Evolutionary conservation across 495 filamentous ascomycete genomes (phyloP), one percentile per base, ranked within the genome.

Genomic region (Xylaria flabelliformis): DNA sequence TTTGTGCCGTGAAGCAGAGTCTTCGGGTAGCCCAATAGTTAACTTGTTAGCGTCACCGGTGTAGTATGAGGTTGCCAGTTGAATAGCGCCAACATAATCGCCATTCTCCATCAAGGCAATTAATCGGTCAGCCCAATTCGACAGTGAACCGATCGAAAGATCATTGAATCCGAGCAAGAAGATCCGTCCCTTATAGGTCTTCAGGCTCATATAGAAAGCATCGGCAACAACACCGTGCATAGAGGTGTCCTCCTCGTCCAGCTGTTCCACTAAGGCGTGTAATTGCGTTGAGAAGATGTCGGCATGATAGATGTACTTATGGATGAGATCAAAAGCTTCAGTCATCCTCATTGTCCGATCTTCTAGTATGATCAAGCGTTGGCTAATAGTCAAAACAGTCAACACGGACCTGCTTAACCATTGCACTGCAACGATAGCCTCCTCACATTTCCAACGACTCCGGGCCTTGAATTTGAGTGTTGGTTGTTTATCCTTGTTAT

Each of bases 81-180:
- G 86, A 65, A 99, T 97, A 8, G 97, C 95, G 8, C 90, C 90
- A 74, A 99, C 93, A 74, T 94, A 97, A 77, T 97, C 93, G 36
- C 96, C 96, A 56, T 93, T 91, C 78, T 98, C 94, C 94, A 99
- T 97, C 70, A 98, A 84, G 1, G 95, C 95, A 67, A 97, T 89
- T n/a, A 99, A 84, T 72, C 96, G 87, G 82, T 99, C 96, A n/a
- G 96, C 96, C 96, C 96, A 99, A 75, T 98, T 98, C 15, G 97
- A 98, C 58, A 99, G 82, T 42, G 90, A 91, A 26, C 96, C 96
- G 61, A 98, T 90, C 3, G 93, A 92, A 10, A 97, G 82, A 76
- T 98, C 96, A 78, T 92, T 94, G 83, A 93, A 93, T 51, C 95
- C 95, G 26, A 99, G 85, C 15, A 98, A 84, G 77, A 98, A 99